Percentiles rank a stretch among this genome's conserved stretches.
phyloP scores from a whole-genome alignment of 306 rosid genomes.

The Ceratonia siliqua region DNA sequence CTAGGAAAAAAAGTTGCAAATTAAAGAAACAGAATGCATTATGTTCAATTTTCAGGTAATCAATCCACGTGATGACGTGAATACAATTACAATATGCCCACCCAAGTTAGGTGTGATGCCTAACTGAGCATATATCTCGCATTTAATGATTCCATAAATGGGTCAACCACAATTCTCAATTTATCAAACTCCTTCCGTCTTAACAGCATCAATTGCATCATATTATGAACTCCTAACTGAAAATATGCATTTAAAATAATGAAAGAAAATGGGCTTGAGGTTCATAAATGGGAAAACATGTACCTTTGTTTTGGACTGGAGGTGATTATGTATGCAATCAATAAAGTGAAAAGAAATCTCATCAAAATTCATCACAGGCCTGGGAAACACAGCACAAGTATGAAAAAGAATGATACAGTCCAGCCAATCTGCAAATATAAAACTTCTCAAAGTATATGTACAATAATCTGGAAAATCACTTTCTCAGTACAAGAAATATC shows the following conservation, averaged over 20 bases:
- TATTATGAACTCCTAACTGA: not conserved
- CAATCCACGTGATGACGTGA: not conserved
- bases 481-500: not conserved
- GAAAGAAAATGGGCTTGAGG: not conserved
- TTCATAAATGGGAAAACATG: not conserved
- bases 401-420: constrained; percentile 9
- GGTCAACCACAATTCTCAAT: constrained; percentile 24
- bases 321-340: constrained; percentile 83
- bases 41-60: constrained; percentile 3
- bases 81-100: not conserved
- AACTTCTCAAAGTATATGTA: not conserved
- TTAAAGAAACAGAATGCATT: constrained; percentile 2
- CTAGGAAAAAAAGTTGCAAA: constrained; percentile 31
- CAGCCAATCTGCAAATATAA: not conserved
- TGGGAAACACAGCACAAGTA: constrained; percentile 42
- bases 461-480: not conserved
- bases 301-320: constrained; percentile 66
- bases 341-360: constrained; percentile 88
- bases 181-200: not conserved
- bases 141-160: not conserved
- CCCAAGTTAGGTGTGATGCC: not conserved
- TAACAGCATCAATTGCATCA: not conserved
- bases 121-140: not conserved
- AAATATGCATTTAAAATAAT: not conserved
- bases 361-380: constrained; percentile 80